phyloP scores from a whole-genome alignment of 2,329 filamentous ascomycete genomes.

The Arthrobotrys entomopaga region DNA sequence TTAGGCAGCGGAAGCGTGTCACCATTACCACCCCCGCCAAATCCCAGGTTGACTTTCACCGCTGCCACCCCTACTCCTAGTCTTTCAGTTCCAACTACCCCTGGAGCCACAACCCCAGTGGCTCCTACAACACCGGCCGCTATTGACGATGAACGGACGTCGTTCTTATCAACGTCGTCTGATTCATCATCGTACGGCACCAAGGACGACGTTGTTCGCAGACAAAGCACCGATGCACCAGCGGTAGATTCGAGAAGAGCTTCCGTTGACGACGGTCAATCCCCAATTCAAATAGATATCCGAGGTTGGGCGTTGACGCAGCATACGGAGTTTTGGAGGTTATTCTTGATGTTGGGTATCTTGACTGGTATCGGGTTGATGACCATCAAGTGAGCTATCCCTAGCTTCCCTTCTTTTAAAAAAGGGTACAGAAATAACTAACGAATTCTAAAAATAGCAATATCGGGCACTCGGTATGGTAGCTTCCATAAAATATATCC shows the following conservation, averaged over 20 bases:
- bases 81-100: conserved; percentile 42
- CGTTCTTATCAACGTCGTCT: conserved; percentile 74
- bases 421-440: neutral
- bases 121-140: conserved; percentile 31
- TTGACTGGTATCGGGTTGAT: conserved; percentile 93
- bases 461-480: conserved; percentile 70
- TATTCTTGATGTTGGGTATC: conserved; percentile 88
- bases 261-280: conserved; percentile 44
- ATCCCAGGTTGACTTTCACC: conserved; percentile 46
- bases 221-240: conserved; percentile 68
- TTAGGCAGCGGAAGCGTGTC: conserved; percentile 33
- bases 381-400: conserved; percentile 85
- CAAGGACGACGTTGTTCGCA: conserved; percentile 59
- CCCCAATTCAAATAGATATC: conserved; percentile 74
- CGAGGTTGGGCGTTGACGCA: conserved; percentile 80
- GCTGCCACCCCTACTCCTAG: conserved; percentile 53
- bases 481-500: neutral
- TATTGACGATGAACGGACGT: conserved; percentile 76
- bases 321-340: conserved; percentile 85
- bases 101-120: conserved; percentile 38
- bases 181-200: conserved; percentile 63
- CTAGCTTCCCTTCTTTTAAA: no score
- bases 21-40: conserved; percentile 23
- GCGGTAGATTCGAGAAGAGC: conserved; percentile 36
- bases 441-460: conserved; percentile 70